A percentile compares a stretch with the other conserved stretches of the same genome.
phyloP scores from a whole-genome alignment of 495 filamentous ascomycete species.

The Pyrenula massariospora region DNA sequence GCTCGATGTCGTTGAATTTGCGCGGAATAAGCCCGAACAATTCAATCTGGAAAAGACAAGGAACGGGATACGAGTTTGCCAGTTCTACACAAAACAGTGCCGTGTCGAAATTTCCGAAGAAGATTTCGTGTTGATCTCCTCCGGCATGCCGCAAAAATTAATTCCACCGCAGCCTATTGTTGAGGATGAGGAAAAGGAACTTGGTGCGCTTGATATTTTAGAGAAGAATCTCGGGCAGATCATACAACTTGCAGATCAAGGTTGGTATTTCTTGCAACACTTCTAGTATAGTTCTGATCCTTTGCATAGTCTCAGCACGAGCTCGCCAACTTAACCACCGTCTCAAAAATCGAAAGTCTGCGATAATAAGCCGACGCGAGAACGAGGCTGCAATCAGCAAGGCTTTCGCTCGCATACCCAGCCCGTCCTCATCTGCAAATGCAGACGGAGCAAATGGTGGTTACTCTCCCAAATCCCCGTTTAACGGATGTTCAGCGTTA shows the following conservation, averaged over 20 bases:
- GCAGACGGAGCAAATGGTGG: slow-evolving; percentile 25
- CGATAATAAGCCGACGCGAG: slow-evolving; percentile 50
- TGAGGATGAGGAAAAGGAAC: slow-evolving; percentile 77
- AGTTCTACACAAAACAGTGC: slow-evolving; percentile 69
- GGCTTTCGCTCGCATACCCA: slow-evolving; percentile 20
- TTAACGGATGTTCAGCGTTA: slow-evolving; percentile 20
- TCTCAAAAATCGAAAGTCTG: slow-evolving; percentile 60
- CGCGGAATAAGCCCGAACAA: slow-evolving; percentile 65
- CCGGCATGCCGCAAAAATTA: slow-evolving; percentile 73
- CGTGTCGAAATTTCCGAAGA: slow-evolving; percentile 80
- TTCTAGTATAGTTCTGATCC: neutral
- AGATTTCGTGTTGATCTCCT: slow-evolving; percentile 70
- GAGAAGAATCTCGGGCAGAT: slow-evolving; percentile 64
- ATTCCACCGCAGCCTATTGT: slow-evolving; percentile 71
- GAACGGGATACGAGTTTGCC: slow-evolving; percentile 59
- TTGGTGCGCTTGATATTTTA: slow-evolving; percentile 72
- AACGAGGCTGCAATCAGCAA: slow-evolving; percentile 27
- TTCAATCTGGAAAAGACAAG: slow-evolving; percentile 60
- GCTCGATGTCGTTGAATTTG: slow-evolving; percentile 79
- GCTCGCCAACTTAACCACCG: slow-evolving; percentile 76
- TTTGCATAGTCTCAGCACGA: slow-evolving; percentile 52
- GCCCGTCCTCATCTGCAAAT: slow-evolving; percentile 11
- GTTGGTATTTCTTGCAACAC: slow-evolving; percentile 24
- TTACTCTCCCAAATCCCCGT: slow-evolving; percentile 3
- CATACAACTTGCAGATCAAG: slow-evolving; percentile 71